Base-by-base conservation (phyloP, 331 rosid species). In the Cydonia oblonga region DNA sequence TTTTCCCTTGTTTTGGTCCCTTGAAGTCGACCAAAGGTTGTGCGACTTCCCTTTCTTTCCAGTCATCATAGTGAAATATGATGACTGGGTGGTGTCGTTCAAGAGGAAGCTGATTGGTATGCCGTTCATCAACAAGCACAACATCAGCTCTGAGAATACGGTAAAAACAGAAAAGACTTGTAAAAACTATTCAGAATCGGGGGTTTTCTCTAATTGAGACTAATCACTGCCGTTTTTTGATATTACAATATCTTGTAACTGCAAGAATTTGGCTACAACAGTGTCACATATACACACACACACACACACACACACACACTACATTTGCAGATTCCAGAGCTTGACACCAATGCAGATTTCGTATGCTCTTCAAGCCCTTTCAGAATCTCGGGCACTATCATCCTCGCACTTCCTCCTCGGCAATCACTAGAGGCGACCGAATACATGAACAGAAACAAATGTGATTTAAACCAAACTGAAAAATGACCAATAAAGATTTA, bases 401-500 rank as follows among this genome's bases (percentile, higher is more conserved):
- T 76, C 81, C 73, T 70, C 40, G 28, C 58, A 20, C 70, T 58
- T 66, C 74, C 73, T 70, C 32, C 32, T 72, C 49, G 63, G 44
- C 52, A 73, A 40, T 30, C 76, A 68, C 85, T 78, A 61, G 26
- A 69, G 70, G 20, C 8, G 19, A 46, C 80, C 69, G 13, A 70
- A 7, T 9, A 60, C 61, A 23, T 30, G 53, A 54, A 63, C 32
- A 70, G 69, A 53, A 26, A 64, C 25, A 66, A n/a, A 51, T 20
- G 29, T 53, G 26, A 26, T n/a, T 42, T 51, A 54, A 67, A 69
- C 59, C 9, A 25, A 52, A 40, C 38, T 8, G 46, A 29, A 32
- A 18, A 28, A 13, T 15, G 35, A 25, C 7, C 58, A 38, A 9
- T 9, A 1, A 35, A 35, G 13, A 35, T 35, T 9, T 9, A 9